Base-by-base conservation (phyloP, 805 yeast genomes). In the Aciculoconidium aculeatum region DNA sequence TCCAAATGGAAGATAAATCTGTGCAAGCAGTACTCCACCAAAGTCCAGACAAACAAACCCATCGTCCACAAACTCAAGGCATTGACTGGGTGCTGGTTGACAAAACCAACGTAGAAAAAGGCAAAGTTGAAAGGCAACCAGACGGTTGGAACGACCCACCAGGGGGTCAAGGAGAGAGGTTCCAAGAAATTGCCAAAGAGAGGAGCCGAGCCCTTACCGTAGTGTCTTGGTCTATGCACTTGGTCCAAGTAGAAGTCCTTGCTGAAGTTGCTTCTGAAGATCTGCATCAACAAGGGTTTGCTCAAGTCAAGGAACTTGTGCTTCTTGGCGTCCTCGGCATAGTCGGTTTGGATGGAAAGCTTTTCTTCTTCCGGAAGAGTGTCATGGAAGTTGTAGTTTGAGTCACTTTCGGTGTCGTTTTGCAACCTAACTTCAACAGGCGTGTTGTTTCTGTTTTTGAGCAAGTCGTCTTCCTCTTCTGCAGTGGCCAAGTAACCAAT, bases 161-260 rank as follows among this genome's bases (percentile, higher is more conserved):
- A 92, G 8, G 96, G 80, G 3, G 98, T 92, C 48, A 80, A 66
- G 6, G 94, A 77, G 15, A 92, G 51, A 4, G 96, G 96, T 60
- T 92, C 98, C 36, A 92, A 64, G 56, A 90, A 83, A 58, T 88
- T 87, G 27, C 98, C 98, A 57, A 92, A 92, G 31, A 92, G 55
- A 5, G 88, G 96, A 8, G 98, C 98, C 3, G 96, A 85, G 7
- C 96, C 96, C 53, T 87, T 79, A 41, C 97, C 97, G 53, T 88
- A 92, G 58, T 92, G 98, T 53, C 98, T 79, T 31, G 98, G 98
- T 59, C 96, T 77, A 58, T 92, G 98, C 23, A 92, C 92, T 60
- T 92, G 96, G 53, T 87, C 95, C 50, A 92, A 67, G 56, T 92
- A 92, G 49, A 92, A 90, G 23, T 85, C 94, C 53, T 84, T 90